phyloP scores from a whole-genome alignment of 768 basidiomycete genomes.

The Hysterangium stoloniferum region DNA sequence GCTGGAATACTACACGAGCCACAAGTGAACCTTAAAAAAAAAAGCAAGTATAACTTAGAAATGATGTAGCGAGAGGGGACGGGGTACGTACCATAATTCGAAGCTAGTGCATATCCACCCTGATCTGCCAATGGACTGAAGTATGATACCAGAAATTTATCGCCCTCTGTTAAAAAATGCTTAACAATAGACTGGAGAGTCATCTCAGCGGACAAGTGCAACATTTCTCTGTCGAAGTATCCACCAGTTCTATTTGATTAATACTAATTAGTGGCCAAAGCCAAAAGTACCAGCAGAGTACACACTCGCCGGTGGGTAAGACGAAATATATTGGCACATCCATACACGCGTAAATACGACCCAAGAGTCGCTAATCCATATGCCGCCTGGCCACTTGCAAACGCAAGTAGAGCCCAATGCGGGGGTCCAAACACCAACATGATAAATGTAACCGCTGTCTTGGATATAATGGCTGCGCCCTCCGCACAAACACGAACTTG shows the following conservation, averaged over 20 bases:
- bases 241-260: too few species aligned
- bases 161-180: slow-evolving; percentile 92
- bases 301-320: slow-evolving; percentile 26
- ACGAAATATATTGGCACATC: slow-evolving; percentile 29
- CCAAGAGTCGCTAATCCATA: slow-evolving; percentile 56
- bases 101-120: slow-evolving; percentile 48
- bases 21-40: slow-evolving; percentile 70
- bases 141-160: slow-evolving; percentile 63
- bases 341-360: slow-evolving; percentile 44
- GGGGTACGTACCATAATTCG: slow-evolving; percentile 74
- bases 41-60: not conserved
- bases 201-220: slow-evolving; percentile 72
- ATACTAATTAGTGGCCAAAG: too few species aligned
- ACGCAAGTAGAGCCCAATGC: slow-evolving; percentile 65
- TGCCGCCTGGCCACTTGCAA: slow-evolving; percentile 75
- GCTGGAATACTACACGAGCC: slow-evolving; percentile 90
- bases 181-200: slow-evolving; percentile 86
- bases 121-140: slow-evolving; percentile 35
- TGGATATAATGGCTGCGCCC: slow-evolving; percentile 69
- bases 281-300: too few species aligned
- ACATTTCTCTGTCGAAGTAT: slow-evolving; percentile 39
- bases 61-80: not conserved
- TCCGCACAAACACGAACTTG: slow-evolving; percentile 76
- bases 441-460: slow-evolving; percentile 65
- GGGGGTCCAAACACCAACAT: slow-evolving; percentile 45